Evolutionary conservation across 768 basidiomycete genomes (phyloP).

Genomic region (Mycena venus): DNA sequence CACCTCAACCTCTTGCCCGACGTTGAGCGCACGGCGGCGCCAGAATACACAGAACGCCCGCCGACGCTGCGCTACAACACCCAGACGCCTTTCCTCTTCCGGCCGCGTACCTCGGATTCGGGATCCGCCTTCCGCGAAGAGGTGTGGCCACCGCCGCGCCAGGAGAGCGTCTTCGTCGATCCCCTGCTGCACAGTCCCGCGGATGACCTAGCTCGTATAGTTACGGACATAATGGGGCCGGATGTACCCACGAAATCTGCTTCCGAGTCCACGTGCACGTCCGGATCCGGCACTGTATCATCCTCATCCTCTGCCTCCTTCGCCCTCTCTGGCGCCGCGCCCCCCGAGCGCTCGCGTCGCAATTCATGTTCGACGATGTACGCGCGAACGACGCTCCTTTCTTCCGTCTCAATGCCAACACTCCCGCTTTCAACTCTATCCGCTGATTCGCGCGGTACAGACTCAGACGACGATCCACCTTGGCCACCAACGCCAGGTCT

Average conservation of each 20-base stretch:
- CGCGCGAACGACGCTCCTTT: not conserved
- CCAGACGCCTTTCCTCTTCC: conserved; percentile 27
- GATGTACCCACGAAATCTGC: not conserved
- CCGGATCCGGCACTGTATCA: not conserved
- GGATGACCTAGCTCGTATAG: conserved; percentile 25
- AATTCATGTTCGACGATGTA: conserved; percentile 14
- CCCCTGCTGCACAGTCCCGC: conserved; percentile 12
- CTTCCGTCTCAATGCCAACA: conserved; percentile 1
- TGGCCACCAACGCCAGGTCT: conserved; percentile 30
- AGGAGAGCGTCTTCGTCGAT: conserved; percentile 32
- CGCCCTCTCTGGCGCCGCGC: not conserved
- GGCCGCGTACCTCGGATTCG: conserved; percentile 17
- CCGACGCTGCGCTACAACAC: not conserved
- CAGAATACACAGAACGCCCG: not conserved
- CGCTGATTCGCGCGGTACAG: not conserved
- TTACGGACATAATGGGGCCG: conserved; percentile 25
- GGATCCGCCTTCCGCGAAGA: conserved; percentile 34
- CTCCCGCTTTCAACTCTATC: conserved; percentile 1
- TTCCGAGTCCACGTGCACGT: not conserved
- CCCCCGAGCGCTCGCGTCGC: not conserved
- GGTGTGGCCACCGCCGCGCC: conserved; percentile 30
- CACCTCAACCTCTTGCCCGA: not conserved
- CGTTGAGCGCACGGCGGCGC: not conserved
- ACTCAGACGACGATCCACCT: conserved; percentile 24
- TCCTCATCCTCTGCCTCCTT: not conserved